A percentile compares a stretch with the other conserved stretches of the same genome.
These are phyloP conservation scores for Aspergillus neoniger DNA, from an alignment of 2,329 filamentous ascomycete species.

Conservation along the genomic window DNA sequence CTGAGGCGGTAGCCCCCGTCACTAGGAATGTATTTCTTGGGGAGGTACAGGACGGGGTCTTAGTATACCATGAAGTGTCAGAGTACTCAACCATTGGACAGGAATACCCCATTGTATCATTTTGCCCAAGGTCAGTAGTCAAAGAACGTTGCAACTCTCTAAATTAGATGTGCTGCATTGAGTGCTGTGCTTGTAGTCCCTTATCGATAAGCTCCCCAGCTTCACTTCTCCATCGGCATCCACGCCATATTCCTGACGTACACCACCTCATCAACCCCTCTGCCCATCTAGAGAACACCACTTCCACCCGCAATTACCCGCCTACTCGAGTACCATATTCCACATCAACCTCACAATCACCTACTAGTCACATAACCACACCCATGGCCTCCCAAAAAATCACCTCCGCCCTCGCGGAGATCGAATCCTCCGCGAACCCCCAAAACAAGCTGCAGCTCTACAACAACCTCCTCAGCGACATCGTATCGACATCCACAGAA, in stretches of 20 bases:
- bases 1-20: too few relatives aligned
- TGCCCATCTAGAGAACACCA: neutral
- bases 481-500: constrained; percentile 50
- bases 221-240: constrained; percentile 3
- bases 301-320: neutral
- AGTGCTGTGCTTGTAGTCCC: neutral
- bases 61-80: too few relatives aligned
- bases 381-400: constrained; percentile 55
- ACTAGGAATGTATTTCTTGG: too few relatives aligned
- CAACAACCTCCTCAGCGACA: constrained; percentile 58
- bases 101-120: too few relatives aligned
- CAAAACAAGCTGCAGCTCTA: constrained; percentile 58
- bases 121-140: too few relatives aligned
- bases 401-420: constrained; percentile 49
- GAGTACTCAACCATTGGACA: too few relatives aligned
- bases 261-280: constrained; percentile 6
- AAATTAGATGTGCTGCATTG: too few relatives aligned
- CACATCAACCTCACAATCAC: neutral
- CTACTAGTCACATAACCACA: neutral
- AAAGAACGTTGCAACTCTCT: too few relatives aligned
- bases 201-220: constrained; percentile 31
- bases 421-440: constrained; percentile 52
- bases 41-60: too few relatives aligned
- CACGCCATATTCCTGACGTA: neutral
- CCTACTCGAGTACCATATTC: neutral